Base-by-base conservation (phyloP, 1,139 yeast species). In the Meyerozyma guilliermondii region DNA sequence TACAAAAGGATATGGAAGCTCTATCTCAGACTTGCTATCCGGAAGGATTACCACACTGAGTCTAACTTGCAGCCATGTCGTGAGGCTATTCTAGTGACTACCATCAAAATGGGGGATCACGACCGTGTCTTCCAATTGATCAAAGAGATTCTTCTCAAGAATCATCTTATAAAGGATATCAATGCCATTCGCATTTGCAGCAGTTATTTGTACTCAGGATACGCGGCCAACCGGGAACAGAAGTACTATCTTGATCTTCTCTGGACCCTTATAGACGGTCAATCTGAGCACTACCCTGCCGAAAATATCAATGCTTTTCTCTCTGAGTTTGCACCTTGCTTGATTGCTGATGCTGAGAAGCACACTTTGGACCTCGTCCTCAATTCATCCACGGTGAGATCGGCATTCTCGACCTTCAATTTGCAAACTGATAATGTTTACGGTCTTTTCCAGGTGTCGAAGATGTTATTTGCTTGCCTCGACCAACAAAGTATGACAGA, bases 31-130 rank as follows among this genome's bases (percentile, higher is more conserved):
- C 56, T 66, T 38, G 66, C 72, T 10, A 59, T 70, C 7, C 60
- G 77, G 41, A 62, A 62, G 42, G 76, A 72, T 46, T 70, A 59
- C 47, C 69, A 65, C 14, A 29, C 7, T 43, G 42, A 8, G 29
- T 44, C 18, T 43, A 46, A 5, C 34, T 47, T 33, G 37, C 46
- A 35, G 1, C 53, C 54, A 29, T 59, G 68, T 40, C 65, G 71
- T 39, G 72, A 68, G 41, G 44, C 51, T 23, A 50, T 71, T 13
- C 54, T 72, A 20, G 54, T 68, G 0, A 50, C 66, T 17, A 54
- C 66, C 35, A 58, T 72, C 23, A 68, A 63, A 41, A 47, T 60
- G 34, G 66, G 68, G 7, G 76, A 72, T 46, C 68, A 62, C 43
- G 64, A 66, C 41, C 57, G 57, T 14, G 57, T 66, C 11, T 70